phyloP scores from a whole-genome alignment of 805 yeast species.

The Candida rishiriensis region DNA sequence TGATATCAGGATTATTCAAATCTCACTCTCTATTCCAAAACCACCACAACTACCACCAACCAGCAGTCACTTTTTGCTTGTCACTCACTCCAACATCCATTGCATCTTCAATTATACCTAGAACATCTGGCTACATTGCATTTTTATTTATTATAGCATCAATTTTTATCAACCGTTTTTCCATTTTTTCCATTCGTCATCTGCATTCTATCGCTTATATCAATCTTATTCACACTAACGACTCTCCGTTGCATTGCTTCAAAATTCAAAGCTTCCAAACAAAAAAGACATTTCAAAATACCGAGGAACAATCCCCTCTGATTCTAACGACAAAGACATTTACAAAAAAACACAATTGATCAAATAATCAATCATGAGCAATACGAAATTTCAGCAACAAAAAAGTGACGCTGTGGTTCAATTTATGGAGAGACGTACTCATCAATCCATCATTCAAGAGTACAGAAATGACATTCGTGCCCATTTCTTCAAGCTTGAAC shows the following conservation, averaged over 20 bases:
- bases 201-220: neutral
- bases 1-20: neutral
- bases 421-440: constrained; percentile 27
- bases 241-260: no score
- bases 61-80: neutral
- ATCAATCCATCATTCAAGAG: constrained; percentile 23
- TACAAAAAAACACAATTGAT: neutral
- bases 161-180: neutral
- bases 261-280: no score
- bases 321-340: neutral
- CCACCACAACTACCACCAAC: neutral
- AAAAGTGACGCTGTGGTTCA: constrained; percentile 15
- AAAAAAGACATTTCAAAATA: neutral
- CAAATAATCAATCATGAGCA: neutral
- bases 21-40: neutral
- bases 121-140: constrained; percentile 3
- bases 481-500: constrained; percentile 23
- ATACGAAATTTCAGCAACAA: neutral
- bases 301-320: neutral
- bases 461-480: constrained; percentile 25
- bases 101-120: no score
- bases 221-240: no score
- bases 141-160: constrained; percentile 10
- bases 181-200: neutral
- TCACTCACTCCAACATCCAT: no score